Evolutionary conservation across 2,329 filamentous ascomycete genomes (phyloP).

Genomic region (Aspergillus hortae): DNA sequence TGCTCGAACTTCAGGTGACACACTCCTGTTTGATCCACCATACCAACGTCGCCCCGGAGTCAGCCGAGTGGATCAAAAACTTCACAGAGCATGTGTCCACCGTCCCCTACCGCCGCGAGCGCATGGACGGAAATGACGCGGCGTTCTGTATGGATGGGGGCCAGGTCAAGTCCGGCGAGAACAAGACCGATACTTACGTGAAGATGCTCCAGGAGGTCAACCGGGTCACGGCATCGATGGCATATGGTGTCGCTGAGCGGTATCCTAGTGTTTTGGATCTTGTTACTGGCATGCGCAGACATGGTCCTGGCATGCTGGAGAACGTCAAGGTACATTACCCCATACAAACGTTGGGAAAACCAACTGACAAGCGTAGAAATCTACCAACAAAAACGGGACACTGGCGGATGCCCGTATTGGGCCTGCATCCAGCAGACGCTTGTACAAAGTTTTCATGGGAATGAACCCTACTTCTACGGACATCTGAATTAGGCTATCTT

Average conservation of each 20-base stretch:
- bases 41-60: conserved; percentile 58
- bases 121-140: conserved; percentile 46
- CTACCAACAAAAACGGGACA: conserved; percentile 45
- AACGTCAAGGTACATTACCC: conserved; percentile 46
- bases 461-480: conserved; percentile 44
- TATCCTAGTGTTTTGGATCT: conserved; percentile 59
- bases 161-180: conserved; percentile 68
- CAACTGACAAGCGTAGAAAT: conserved; percentile 36
- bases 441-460: conserved; percentile 50
- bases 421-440: conserved; percentile 44
- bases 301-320: conserved; percentile 62
- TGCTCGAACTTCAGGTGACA: conserved; percentile 66
- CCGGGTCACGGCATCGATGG: conserved; percentile 68
- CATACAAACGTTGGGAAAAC: too few relatives aligned
- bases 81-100: conserved; percentile 79
- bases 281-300: conserved; percentile 54
- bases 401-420: conserved; percentile 45
- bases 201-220: conserved; percentile 74
- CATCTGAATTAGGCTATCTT: conserved; percentile 21
- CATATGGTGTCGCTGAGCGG: conserved; percentile 63
- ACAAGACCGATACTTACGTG: conserved; percentile 63
- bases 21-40: conserved; percentile 69
- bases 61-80: conserved; percentile 66
- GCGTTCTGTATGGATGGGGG: conserved; percentile 76
- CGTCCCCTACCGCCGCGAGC: conserved; percentile 61